Evolutionary conservation across 208 protist species (phyloP).

Genomic region (Leishmania lainsoni): DNA sequence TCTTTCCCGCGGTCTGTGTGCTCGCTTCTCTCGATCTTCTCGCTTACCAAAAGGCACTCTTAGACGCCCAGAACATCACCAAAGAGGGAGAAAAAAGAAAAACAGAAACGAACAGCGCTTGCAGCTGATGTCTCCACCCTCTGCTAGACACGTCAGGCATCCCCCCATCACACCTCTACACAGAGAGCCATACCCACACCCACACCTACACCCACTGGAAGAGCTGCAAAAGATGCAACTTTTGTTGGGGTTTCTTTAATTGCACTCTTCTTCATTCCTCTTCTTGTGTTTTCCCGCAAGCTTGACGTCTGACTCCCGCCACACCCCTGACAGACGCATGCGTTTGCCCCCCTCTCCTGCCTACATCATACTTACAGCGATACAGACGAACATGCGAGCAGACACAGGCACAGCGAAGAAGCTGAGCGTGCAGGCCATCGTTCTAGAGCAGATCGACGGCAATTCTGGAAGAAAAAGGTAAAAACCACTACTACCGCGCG

Average conservation of each 20-base stretch:
- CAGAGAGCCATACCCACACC: no score
- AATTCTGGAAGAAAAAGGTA: constrained; percentile 2
- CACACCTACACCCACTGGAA: no score
- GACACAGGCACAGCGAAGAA: background rate
- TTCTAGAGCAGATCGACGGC: background rate
- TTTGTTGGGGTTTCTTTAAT: no score
- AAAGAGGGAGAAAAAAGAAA: background rate
- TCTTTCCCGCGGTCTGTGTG: background rate
- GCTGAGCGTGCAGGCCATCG: background rate
- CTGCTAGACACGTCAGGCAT: no score
- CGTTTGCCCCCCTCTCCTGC: background rate
- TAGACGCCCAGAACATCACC: background rate
- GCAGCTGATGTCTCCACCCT: background rate
- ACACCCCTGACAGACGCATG: background rate
- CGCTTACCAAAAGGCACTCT: background rate
- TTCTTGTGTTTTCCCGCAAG: background rate
- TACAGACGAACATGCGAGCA: background rate
- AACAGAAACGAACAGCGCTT: background rate
- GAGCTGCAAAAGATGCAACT: no score
- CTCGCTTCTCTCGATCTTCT: background rate
- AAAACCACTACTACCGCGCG: background rate
- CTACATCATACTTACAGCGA: background rate
- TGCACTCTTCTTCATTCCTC: background rate
- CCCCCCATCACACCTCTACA: no score
- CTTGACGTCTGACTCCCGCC: background rate